Evolutionary conservation across 2,329 filamentous ascomycete species (phyloP), one percentile per base, ranked within the genome.

Genomic region (Metarhizium anisopliae): DNA sequence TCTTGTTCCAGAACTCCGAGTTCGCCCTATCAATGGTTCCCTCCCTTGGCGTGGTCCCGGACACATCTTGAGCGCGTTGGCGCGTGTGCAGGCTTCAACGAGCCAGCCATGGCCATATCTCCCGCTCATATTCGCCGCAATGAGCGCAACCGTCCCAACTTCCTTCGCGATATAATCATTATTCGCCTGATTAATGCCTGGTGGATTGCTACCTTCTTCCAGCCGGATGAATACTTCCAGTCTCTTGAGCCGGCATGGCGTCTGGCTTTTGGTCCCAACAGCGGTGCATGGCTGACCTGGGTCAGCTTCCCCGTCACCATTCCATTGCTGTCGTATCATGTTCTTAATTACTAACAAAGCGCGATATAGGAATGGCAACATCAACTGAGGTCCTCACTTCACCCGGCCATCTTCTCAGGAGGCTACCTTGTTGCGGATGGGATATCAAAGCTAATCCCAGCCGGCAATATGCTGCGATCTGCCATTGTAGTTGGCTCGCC

Each of bases 171-270:
- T 58, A 70, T 83, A 54, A 63, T 96, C 61, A 77, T 82, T 45
- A 81, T 95, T 60, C 89, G 94, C 55, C 79, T 93, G 60, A 70
- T 89, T 68, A 96, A 96, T 73, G 85, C 90, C 36, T 77, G 94
- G 63, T 83, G 79, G 59, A 77, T 95, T 56, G 78, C 82, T 61
- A 97, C 94, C 20, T 99, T 96, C 70, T 99, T 99, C 74, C 94
- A 99, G 71, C 94, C 94, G 32, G 94, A 99, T 75, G 94, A 99
- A 72, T 97, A 90, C 76, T 99, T 94, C 67, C 94, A 99, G 68
- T 88, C 91, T 1, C 81, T 97, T 49, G 94, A 99, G 74, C 93
- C 94, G 54, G 94, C 94, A 62, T 97, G 93, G 92, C 78, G 85
- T 64, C 79, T 94, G 55, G 88, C 89, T 3, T 96, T 96, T 77